phyloP scores from a whole-genome alignment of 2,329 filamentous ascomycete genomes.

The Pezicula rhizophila region DNA sequence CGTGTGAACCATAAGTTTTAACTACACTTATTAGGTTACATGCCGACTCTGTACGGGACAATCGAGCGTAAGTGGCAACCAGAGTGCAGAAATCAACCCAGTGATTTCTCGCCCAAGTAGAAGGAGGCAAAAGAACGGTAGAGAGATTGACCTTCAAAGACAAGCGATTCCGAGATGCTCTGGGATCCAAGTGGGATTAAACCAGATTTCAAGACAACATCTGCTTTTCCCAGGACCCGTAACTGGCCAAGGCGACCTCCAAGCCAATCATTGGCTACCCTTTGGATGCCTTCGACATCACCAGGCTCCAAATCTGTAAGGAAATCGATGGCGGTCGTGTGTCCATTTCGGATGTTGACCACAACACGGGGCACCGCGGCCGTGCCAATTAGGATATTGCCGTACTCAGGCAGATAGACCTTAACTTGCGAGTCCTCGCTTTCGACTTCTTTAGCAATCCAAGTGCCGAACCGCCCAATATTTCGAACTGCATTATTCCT shows the following conservation, averaged over 20 bases:
- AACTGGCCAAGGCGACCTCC: slow-evolving; percentile 69
- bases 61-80: slow-evolving; percentile 6
- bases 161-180: slow-evolving; percentile 64
- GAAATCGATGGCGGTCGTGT: slow-evolving; percentile 73
- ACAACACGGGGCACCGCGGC: slow-evolving; percentile 70
- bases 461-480: slow-evolving; percentile 72
- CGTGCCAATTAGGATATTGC: slow-evolving; percentile 69
- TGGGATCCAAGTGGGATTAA: slow-evolving; percentile 75
- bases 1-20: slow-evolving; percentile 1
- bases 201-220: slow-evolving; percentile 71
- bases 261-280: slow-evolving; percentile 83
- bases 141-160: slow-evolving; percentile 78
- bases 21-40: slow-evolving; percentile 15
- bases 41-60: slow-evolving; percentile 1
- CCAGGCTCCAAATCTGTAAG: slow-evolving; percentile 71
- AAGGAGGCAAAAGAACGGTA: slow-evolving; percentile 56
- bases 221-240: slow-evolving; percentile 65
- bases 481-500: slow-evolving; percentile 63
- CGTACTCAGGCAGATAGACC: slow-evolving; percentile 79
- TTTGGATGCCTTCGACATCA: slow-evolving; percentile 68
- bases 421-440: slow-evolving; percentile 66
- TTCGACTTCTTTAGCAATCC: slow-evolving; percentile 71
- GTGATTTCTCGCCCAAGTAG: slow-evolving; percentile 54
- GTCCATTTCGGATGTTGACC: slow-evolving; percentile 71
- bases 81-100: slow-evolving; percentile 22